These are phyloP conservation scores for Aspergillus proliferans DNA, from an alignment of 2,329 filamentous ascomycete species.

Conservation along the genomic window DNA sequence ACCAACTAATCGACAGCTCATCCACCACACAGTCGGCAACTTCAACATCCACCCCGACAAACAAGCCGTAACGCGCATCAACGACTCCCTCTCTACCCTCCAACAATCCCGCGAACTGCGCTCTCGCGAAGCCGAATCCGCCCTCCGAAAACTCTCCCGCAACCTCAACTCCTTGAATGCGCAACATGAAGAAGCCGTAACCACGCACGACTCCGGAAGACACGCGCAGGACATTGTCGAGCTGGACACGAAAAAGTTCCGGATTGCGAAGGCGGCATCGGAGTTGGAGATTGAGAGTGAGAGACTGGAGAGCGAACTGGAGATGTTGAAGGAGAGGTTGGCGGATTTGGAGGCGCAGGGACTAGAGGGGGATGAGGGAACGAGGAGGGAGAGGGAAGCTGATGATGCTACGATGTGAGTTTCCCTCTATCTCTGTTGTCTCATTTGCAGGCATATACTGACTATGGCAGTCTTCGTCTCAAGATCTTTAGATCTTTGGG, in stretches of 20 bases:
- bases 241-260: slow-evolving; percentile 89
- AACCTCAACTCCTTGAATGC: slow-evolving; percentile 66
- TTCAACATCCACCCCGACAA: slow-evolving; percentile 94
- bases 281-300: slow-evolving; percentile 95
- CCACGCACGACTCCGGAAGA: slow-evolving; percentile 66
- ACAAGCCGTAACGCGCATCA: slow-evolving; percentile 72
- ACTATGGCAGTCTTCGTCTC: slow-evolving; percentile 58
- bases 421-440: background rate
- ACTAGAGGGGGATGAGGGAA: slow-evolving; percentile 61
- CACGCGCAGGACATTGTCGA: slow-evolving; percentile 80
- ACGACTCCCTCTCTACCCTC: slow-evolving; percentile 76
- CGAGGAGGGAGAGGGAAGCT: slow-evolving; percentile 46
- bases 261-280: slow-evolving; percentile 81
- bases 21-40: slow-evolving; percentile 84
- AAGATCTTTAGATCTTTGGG: slow-evolving; percentile 88
- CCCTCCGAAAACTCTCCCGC: slow-evolving; percentile 67
- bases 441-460: slow-evolving; percentile 3
- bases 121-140: slow-evolving; percentile 61
- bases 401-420: slow-evolving; percentile 46
- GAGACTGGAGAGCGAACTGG: slow-evolving; percentile 71
- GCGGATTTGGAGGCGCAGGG: slow-evolving; percentile 83
- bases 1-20: slow-evolving; percentile 55
- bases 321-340: slow-evolving; percentile 66
- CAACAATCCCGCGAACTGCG: slow-evolving; percentile 75
- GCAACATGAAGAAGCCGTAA: slow-evolving; percentile 70